Evolutionary conservation across 129 eudicot species (phyloP).

Genomic region (Lactuca saligna): DNA sequence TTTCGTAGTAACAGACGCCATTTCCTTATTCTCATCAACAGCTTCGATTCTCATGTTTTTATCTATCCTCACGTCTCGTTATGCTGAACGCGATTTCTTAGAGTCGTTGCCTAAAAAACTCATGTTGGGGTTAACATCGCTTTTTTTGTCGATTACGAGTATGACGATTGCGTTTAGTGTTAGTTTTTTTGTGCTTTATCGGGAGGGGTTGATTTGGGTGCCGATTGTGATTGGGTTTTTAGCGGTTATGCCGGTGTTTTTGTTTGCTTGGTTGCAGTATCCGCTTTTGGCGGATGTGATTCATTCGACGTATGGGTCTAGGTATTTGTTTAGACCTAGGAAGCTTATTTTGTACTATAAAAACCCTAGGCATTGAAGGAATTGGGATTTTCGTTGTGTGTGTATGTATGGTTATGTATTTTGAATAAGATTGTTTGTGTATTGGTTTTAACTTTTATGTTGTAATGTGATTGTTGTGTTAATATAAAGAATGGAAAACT

Average conservation of each 20-base stretch:
- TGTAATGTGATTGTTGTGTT: too few species aligned
- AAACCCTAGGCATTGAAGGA: background rate
- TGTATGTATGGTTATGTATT: background rate
- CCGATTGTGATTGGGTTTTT: conserved; percentile 27
- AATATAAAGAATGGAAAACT: too few species aligned
- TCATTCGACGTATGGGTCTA: conserved; percentile 43
- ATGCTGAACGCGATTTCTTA: conserved; percentile 57
- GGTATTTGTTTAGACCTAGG: conserved; percentile 29
- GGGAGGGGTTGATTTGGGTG: conserved; percentile 28
- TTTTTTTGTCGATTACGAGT: conserved; percentile 36
- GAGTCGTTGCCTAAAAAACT: conserved; percentile 41
- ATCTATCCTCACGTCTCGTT: conserved; percentile 56
- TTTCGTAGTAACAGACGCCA: conserved; percentile 38
- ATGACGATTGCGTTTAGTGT: conserved; percentile 44
- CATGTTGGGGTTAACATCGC: conserved; percentile 32
- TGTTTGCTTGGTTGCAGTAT: conserved; percentile 44
- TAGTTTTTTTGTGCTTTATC: conserved; percentile 35
- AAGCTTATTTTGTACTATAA: conserved; percentile 21
- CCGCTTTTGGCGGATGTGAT: conserved; percentile 46
- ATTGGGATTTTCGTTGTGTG: background rate
- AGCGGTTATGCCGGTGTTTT: conserved; percentile 39
- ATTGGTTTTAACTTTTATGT: background rate
- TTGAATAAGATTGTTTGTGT: too few species aligned
- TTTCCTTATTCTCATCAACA: conserved; percentile 37
- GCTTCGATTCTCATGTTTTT: conserved; percentile 51